These are phyloP conservation scores for Andrographis paniculata DNA, from an alignment of 305 asterid genomes.

Conservation along the genomic window DNA sequence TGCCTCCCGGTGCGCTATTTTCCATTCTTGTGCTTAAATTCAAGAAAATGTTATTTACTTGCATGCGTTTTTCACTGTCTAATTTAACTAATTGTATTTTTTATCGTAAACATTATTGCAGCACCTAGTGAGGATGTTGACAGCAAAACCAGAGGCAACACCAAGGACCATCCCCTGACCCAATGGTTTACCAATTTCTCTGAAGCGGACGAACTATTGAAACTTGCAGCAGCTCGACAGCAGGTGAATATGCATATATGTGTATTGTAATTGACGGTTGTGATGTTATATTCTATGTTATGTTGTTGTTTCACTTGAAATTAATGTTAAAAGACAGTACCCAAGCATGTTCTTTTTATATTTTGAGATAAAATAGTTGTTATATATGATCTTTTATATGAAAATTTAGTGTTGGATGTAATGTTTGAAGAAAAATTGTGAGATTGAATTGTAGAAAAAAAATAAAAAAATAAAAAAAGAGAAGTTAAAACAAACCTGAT, in stretches of 20 bases:
- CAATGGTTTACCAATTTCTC: conserved; percentile 88
- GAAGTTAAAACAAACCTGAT: no score
- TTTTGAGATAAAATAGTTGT: no score
- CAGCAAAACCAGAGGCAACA: conserved; percentile 49
- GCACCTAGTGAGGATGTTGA: conserved; percentile 58
- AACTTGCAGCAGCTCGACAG: conserved; percentile 91
- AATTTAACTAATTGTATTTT: conserved; percentile 13
- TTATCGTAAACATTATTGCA: conserved; percentile 17
- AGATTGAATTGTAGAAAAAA: no score
- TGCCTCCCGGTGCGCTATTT: conserved; percentile 55
- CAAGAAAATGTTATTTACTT: conserved; percentile 3
- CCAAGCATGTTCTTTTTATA: no score
- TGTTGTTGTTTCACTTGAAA: no score
- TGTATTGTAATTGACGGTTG: no score
- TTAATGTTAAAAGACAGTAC: no score
- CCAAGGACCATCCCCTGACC: conserved; percentile 69
- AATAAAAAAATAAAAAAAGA: no score
- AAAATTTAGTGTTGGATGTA: no score
- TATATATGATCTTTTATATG: no score
- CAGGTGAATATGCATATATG: conserved; percentile 42
- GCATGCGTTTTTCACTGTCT: background rate
- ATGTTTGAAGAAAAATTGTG: no score
- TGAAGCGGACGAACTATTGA: conserved; percentile 86
- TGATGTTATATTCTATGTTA: no score
- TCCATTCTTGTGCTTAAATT: background rate